Evolutionary conservation across 768 basidiomycete genomes (phyloP), one percentile per base, ranked within the genome.

Genomic region (Lentinula sp.): DNA sequence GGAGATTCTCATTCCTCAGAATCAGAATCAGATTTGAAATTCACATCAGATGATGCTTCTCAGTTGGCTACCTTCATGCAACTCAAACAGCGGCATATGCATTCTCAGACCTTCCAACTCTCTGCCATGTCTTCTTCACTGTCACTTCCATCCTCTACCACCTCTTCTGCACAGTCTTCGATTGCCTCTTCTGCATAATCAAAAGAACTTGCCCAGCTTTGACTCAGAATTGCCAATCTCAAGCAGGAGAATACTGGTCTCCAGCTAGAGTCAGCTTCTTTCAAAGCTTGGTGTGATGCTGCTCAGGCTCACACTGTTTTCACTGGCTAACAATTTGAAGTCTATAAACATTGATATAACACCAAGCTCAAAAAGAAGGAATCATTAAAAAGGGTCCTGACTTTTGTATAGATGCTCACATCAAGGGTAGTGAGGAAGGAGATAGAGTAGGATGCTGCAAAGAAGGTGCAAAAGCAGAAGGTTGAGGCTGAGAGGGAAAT

Each of bases 11-110:
- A 64, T 4, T 39, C 66, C n/a, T 60, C 64, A 8, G 63, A 56
- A 33, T 68, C 50, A 2, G 67, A 69, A 43, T 56, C 64, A 42
- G 66, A 56, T 3, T 39, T 39, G 8, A n/a, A 74, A 74, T 60
- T 48, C n/a, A 6, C 57, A 57, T 39, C 46, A 39, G 39, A 39
- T 39, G 39, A 39, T 39, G 39, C 39, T 39, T 15, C 39, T 39
- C 39, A 39, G 39, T 15, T 9, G 13, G 39, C 13, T 8, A 15
- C 39, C 39, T 15, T 6, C 39, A 39, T 3, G 13, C 39, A 39
- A 39, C 39, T 39, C 13, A 1, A 39, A 15, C 8, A 2, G 13
- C 39, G 39, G 39, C 8, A 15, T 39, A 39, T 9, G 12, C 39
- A 9, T 39, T 39, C 39, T 39, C 39, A 39, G 39, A 39, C 39